Evolutionary conservation across 2,329 filamentous ascomycete genomes (phyloP), one percentile per base, ranked within the genome.

Genomic region (Ophiostoma novo-ulmi): DNA sequence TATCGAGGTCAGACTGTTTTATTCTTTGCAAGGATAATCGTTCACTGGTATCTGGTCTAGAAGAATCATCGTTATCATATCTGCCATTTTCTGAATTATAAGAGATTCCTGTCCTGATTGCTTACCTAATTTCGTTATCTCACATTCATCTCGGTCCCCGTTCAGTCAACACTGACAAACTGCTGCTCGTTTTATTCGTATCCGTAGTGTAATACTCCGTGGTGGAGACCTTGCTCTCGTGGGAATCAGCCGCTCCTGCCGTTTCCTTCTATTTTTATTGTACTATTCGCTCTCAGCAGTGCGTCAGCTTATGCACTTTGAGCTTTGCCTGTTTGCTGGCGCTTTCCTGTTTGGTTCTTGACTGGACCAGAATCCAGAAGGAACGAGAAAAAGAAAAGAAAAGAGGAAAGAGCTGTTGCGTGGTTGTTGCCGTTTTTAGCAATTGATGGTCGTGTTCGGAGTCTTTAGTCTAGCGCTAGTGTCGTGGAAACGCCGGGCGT

Each of bases 401-500:
- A 10, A 20, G 20, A 65, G 20, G 63, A 39, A 39, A 65, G 61
- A 38, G 36, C 35, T 39, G 63, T 52, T 67, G 70, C 63, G 67
- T 63, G 35, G 52, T 36, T 71, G 63, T 61, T 71, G 70, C 70
- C 61, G 63, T 71, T 67, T 71, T 71, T 71, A 71, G 70, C 61
- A 61, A 48, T 52, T 22, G 44, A 5, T n/a, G 58, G 70, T 48
- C 38, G 38, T 68, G 41, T 55, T 55, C 52, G 63, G 48, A 20
- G 36, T 31, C 55, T 35, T 36, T 67, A 65, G 48, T 35, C 39
- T 58, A 68, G 38, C 70, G 70, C 70, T 71, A 71, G 70, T 39
- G 52, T 52, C 70, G 52, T 58, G 52, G 70, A 68, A 66, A 44
- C 61, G 58, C 67, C 70, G 38, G 38, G 38, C 39, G 22, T 48